Percentiles rank a stretch among this genome's conserved stretches.
Evolutionary conservation across 495 filamentous ascomycete genomes (phyloP).

Genomic region (Pseudomonodictys pantanalensis): DNA sequence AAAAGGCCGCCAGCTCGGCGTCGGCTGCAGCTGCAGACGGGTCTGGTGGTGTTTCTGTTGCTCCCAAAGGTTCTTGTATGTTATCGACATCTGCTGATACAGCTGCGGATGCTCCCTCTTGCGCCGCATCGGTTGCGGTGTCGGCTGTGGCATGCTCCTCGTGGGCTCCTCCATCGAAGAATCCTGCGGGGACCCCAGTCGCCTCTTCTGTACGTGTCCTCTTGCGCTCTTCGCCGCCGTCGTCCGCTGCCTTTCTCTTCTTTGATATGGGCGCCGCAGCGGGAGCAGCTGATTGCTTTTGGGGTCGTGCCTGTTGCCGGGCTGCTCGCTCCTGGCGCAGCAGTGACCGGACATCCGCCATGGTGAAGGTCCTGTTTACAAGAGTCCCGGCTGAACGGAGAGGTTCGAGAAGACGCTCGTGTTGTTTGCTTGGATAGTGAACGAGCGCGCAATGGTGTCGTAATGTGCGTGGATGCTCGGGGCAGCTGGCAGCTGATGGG

Average conservation of each 20-base stretch:
- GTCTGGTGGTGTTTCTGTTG: neutral
- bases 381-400: no score
- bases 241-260: conserved; percentile 57
- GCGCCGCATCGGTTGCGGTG: neutral
- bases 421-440: no score
- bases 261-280: conserved; percentile 48
- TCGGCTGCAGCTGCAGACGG: neutral
- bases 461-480: neutral
- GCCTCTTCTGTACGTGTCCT: conserved; percentile 17
- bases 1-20: conserved; percentile 17
- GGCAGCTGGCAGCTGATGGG: neutral
- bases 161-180: conserved; percentile 20
- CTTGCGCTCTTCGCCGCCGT: conserved; percentile 49
- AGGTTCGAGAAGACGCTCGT: no score
- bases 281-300: conserved; percentile 55
- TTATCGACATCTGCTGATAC: neutral
- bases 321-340: conserved; percentile 70
- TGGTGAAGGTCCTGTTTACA: conserved; percentile 44
- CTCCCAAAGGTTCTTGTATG: neutral
- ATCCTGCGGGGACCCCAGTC: conserved; percentile 23
- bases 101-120: neutral
- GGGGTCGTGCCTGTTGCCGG: conserved; percentile 60
- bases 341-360: conserved; percentile 82
- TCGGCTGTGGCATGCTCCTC: neutral
- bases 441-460: no score